Base-by-base conservation (phyloP, 2,329 filamentous ascomycete species). In the Aureobasidium sp. region DNA sequence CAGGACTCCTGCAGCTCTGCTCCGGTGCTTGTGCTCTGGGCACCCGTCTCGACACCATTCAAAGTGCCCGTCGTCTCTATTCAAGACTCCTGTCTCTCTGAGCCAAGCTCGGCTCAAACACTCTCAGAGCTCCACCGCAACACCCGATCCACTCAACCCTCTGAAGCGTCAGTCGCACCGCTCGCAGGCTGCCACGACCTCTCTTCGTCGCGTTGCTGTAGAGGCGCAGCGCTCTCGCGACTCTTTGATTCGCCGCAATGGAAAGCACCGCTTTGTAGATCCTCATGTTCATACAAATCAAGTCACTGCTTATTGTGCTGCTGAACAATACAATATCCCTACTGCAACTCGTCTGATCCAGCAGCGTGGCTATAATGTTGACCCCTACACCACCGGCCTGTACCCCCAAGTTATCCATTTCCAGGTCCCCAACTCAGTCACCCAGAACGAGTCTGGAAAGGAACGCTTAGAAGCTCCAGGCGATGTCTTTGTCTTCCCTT, bases 401-500 rank as follows among this genome's bases (percentile, higher is more conserved):
- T 86, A 83, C 65, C 84, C 85, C 1, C 85, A 88, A 69, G 85
- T 88, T 37, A 78, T 88, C 39, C 86, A 88, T 68, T 75, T 87
- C 15, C 78, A 78, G 61, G 77, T 76, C 8, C 73, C 72, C 0
- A 75, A 76, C 52, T 69, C 72, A 56, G 68, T 73, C 7, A 68
- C 71, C 20, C 72, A 74, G 61, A 51, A 81, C 13, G 81, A 65
- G 75, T 78, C 55, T 73, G 79, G 77, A 61, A 79, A 79, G 70
- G 68, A 69, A 26, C 65, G 61, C 32, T 55, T 63, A 20, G 66
- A 67, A 53, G 71, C 67, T 6, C 65, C 65, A 7, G 92, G 92
- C 37, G 94, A 99, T 75, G 85, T 97, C 56, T 97, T 97, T 71
- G 87, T 99, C 62, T 99, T 99, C 67, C 92, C 93, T 9, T 96